Evolutionary conservation across 1,284 basidiomycete genomes (phyloP).

Genomic region (Fomitopsis schrenkii): DNA sequence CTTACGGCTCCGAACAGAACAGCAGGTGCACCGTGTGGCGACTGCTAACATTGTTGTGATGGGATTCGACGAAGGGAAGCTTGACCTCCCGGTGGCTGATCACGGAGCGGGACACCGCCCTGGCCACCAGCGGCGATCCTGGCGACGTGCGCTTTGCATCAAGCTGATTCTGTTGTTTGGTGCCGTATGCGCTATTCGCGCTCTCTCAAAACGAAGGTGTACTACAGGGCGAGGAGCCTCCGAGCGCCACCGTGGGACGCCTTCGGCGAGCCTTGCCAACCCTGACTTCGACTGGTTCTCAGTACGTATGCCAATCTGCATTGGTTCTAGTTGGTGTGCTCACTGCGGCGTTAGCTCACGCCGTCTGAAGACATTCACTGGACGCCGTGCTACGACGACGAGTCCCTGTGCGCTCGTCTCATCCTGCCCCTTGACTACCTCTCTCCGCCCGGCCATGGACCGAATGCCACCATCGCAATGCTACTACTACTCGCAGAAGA

Average conservation of each 20-base stretch:
- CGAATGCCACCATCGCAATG: conserved; percentile 33
- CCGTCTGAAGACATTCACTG: conserved; percentile 14
- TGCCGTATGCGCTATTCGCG: not conserved
- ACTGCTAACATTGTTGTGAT: not conserved
- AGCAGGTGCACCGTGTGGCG: no score
- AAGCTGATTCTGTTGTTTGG: not conserved
- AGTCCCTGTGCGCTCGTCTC: conserved; percentile 19
- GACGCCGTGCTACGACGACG: conserved; percentile 16
- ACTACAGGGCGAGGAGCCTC: not conserved
- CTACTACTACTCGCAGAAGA: conserved; percentile 23
- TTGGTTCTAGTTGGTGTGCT: not conserved
- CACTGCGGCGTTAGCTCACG: conserved; percentile 1
- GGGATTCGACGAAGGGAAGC: not conserved
- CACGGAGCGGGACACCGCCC: not conserved
- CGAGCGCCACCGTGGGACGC: not conserved
- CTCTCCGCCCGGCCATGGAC: conserved; percentile 20
- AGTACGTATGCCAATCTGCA: conserved; percentile 4
- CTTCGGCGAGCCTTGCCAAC: not conserved
- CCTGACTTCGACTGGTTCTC: conserved; percentile 15
- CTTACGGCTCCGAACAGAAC: no score
- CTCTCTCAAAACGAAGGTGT: no score
- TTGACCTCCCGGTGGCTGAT: not conserved
- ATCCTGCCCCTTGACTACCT: conserved; percentile 36
- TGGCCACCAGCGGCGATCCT: not conserved
- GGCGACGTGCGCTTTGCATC: not conserved